phyloP scores from a whole-genome alignment of 2,329 filamentous ascomycete genomes.

The Diaporthe velutina region DNA sequence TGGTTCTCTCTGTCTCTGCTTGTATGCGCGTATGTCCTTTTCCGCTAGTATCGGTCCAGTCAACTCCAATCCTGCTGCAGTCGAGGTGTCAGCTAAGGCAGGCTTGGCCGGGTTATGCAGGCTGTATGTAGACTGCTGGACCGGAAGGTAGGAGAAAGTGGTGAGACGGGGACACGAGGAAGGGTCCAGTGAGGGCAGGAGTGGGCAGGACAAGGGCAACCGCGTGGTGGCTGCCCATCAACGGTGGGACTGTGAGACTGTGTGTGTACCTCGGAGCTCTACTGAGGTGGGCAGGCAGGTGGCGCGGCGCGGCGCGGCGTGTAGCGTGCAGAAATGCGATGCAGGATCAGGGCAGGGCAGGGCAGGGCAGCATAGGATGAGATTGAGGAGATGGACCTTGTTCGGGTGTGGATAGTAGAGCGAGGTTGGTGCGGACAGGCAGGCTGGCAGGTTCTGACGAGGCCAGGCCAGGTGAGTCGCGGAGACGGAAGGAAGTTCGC shows the following conservation, averaged over 20 bases:
- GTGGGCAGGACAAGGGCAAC: conserved; percentile 8
- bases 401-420: neutral
- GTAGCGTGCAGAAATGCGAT: conserved; percentile 34
- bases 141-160: conserved; percentile 4
- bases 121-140: conserved; percentile 12
- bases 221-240: conserved; percentile 13
- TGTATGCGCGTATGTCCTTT: neutral
- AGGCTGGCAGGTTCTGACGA: neutral
- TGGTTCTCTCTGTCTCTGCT: conserved; percentile 1
- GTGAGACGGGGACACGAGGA: conserved; percentile 1
- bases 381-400: conserved; percentile 9
- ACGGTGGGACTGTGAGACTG: conserved; percentile 12
- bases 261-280: conserved; percentile 30
- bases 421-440: neutral
- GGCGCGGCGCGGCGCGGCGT: conserved; percentile 27
- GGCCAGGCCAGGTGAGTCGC: neutral
- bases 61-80: conserved; percentile 26
- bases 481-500: neutral
- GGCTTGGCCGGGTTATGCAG: conserved; percentile 21
- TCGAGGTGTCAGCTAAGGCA: conserved; percentile 30
- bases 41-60: conserved; percentile 12
- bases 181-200: conserved; percentile 8
- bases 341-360: conserved; percentile 27
- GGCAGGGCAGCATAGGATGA: neutral
- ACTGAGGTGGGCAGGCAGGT: neutral